A percentile compares a stretch with the other conserved stretches of the same genome.
Evolutionary conservation across 805 yeast genomes (phyloP).

Genomic region (Ogataea haglerorum): DNA sequence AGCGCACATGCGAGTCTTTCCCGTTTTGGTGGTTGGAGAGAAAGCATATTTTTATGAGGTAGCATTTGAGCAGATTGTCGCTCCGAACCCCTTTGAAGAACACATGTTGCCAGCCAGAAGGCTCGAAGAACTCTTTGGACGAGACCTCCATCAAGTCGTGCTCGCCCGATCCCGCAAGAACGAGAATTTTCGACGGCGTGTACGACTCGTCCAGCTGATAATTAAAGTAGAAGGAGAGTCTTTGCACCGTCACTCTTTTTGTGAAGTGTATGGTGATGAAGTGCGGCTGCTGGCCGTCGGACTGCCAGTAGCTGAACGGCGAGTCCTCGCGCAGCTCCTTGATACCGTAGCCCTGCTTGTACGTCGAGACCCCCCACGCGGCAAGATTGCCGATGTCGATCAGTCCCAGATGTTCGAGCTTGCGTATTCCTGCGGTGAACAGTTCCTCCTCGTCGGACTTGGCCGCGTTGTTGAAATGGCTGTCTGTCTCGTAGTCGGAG

Average conservation of each 20-base stretch:
- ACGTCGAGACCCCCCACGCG: constrained; percentile 78
- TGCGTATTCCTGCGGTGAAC: constrained; percentile 43
- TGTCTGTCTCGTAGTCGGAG: constrained; percentile 9
- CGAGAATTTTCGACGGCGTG: constrained; percentile 70
- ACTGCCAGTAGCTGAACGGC: constrained; percentile 83
- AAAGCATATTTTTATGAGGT: constrained; percentile 58
- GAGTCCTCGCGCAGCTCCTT: constrained; percentile 69
- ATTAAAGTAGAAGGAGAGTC: constrained; percentile 71
- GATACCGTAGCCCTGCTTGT: constrained; percentile 69
- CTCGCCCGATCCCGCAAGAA: constrained; percentile 74
- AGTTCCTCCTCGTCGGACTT: constrained; percentile 20
- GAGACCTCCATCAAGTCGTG: constrained; percentile 73
- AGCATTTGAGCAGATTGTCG: constrained; percentile 62
- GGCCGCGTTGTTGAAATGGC: constrained; percentile 9
- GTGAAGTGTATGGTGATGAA: constrained; percentile 73
- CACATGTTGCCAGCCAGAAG: constrained; percentile 76
- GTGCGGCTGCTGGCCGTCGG: constrained; percentile 92
- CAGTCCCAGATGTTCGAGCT: constrained; percentile 55
- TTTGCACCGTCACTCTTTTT: constrained; percentile 64
- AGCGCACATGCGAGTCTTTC: constrained; percentile 87
- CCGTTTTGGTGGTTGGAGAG: constrained; percentile 89
- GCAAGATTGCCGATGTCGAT: constrained; percentile 79
- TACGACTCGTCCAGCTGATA: constrained; percentile 80
- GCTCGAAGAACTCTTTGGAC: constrained; percentile 55
- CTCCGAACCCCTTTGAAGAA: constrained; percentile 51